phyloP scores from a whole-genome alignment of 305 asterid species.

The Fraxinus nigra region DNA sequence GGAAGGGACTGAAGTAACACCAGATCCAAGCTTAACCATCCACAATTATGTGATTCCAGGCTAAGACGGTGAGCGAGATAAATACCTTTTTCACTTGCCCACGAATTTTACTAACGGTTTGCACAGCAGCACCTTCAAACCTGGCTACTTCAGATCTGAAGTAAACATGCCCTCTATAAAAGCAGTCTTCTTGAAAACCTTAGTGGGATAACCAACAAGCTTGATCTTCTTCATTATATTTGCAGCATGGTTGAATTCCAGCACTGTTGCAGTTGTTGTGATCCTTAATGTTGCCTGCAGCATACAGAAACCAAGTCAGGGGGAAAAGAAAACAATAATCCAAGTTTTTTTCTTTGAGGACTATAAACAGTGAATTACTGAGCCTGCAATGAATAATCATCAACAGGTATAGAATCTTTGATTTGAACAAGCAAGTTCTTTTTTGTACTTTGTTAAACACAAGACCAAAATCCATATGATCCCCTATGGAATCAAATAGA shows the following conservation, averaged over 20 bases:
- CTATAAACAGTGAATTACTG: neutral
- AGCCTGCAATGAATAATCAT: neutral
- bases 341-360: neutral
- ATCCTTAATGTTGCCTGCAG: conserved; percentile 85
- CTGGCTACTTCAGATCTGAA: conserved; percentile 96
- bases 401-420: neutral
- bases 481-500: neutral
- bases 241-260: conserved; percentile 92
- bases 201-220: conserved; percentile 84
- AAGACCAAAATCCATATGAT: neutral
- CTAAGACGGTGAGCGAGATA: neutral
- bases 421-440: neutral
- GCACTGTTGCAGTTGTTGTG: conserved; percentile 81
- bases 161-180: conserved; percentile 92
- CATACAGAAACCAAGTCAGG: conserved; percentile 6
- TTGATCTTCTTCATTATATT: conserved; percentile 83
- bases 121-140: conserved; percentile 89
- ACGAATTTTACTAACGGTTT: conserved; percentile 92
- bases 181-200: conserved; percentile 90
- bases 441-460: neutral
- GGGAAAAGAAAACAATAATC: neutral
- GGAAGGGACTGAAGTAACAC: neutral
- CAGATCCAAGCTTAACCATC: neutral
- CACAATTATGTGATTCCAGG: neutral
- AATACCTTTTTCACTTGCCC: conserved; percentile 96